Conservation (phyloP, 1,284 basidiomycete genomes). For the Tilletia setariae region DNA sequence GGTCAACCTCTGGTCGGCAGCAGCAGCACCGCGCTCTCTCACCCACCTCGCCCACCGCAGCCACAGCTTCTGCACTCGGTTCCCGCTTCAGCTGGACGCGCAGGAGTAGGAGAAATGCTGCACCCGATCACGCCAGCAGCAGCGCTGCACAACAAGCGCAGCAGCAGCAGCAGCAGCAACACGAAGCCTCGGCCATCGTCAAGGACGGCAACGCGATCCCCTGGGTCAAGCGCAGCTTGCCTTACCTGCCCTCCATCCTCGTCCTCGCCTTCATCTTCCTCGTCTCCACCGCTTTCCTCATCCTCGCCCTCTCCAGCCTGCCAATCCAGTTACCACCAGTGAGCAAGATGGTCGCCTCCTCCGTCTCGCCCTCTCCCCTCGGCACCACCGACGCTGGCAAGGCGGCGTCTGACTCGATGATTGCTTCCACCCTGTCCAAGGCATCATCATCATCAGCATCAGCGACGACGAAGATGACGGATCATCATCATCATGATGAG, state of each 20-base stretch:
- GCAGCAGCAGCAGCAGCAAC: constrained; percentile 21
- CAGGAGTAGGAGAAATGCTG: constrained; percentile 25
- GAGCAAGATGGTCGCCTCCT: too few relatives aligned
- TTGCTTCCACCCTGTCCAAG: too few relatives aligned
- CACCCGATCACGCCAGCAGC: constrained; percentile 26
- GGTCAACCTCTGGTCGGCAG: neutral
- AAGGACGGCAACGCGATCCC: constrained; percentile 21
- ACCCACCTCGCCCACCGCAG: neutral
- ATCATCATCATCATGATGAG: too few relatives aligned
- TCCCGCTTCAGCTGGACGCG: too few relatives aligned
- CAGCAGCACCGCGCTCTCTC: neutral
- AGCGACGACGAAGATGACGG: neutral
- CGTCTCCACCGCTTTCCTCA: constrained; percentile 39
- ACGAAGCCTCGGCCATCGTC: constrained; percentile 7
- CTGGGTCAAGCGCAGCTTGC: constrained; percentile 29
- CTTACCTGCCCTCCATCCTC: constrained; percentile 36
- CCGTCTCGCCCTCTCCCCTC: neutral
- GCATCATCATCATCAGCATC: neutral
- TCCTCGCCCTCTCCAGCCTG: constrained; percentile 45
- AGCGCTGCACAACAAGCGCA: constrained; percentile 22
- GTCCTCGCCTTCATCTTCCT: constrained; percentile 41
- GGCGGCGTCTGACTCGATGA: too few relatives aligned
- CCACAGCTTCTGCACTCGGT: neutral
- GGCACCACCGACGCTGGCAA: too few relatives aligned
- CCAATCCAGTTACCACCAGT: constrained; percentile 41